Base-by-base conservation (phyloP, 306 rosid genomes). In the Gillenia trifoliata region DNA sequence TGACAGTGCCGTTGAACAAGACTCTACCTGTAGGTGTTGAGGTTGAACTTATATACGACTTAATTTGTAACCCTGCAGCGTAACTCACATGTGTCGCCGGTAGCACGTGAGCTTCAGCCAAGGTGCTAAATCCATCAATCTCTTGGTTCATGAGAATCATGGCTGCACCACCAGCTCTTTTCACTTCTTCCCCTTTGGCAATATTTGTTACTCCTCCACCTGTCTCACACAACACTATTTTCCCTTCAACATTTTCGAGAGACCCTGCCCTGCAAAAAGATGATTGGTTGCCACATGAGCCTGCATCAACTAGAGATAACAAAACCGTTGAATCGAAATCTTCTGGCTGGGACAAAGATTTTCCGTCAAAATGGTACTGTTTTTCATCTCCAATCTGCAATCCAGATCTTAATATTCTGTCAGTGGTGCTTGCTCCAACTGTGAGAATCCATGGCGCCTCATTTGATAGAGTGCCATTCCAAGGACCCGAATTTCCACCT, bases 391-490 rank as follows among this genome's bases (percentile, higher is more conserved):
- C 64, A 25, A 23, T 13, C 64, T 59, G 64, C 31, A 7, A 13
- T 59, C 5, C 19, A 23, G 33, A 26, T 12, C 16, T 55, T 71
- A 71, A 59, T 59, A 59, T 80, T 86, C 96, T 84, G 75, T 88
- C 96, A 16, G 80, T 76, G 0, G 82, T 82, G 76, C 82, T 77
- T 15, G 82, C 85, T 63, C 76, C 82, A 5, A 82, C 85, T 0
- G 82, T 73, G 5, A 82, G 76, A 73, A 89, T 74, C 96, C 92
- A 89, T 4, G 92, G 97, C 11, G 92, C 89, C 61, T 83, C 91
- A 17, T 89, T 92, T 29, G 80, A 66, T 17, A 89, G 3, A 33
- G 89, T 45, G 55, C 78, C 56, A 13, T n/a, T 26, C 20, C 8
- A 36, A 69, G 97, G 96, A 30, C 97, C 93, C 1, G 4, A 28